Evolutionary conservation across 2,329 filamentous ascomycete genomes (phyloP), one percentile per base, ranked within the genome.

Genomic region (Calonectria leucothoes): DNA sequence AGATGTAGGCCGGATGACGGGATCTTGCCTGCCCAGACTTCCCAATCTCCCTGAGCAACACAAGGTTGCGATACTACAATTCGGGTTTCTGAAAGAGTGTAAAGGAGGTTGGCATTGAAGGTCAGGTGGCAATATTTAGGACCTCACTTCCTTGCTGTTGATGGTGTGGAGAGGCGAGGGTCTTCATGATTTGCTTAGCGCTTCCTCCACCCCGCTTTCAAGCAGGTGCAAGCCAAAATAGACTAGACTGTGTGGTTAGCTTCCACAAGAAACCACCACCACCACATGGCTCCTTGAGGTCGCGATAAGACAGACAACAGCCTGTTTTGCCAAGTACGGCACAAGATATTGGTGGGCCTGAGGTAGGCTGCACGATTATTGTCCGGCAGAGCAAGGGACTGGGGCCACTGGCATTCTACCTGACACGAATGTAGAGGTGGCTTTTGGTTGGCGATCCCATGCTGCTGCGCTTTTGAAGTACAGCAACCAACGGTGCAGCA

Each of bases 91-190:
- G 61, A 70, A 72, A 65, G 68, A 77, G 70, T 69, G 68, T 64
- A 35, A 70, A 76, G 73, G 70, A 74, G 78, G 75, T 80, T 80
- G 75, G 77, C 75, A 72, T 68, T 72, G 49, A 64, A 78, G 73
- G 79, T 80, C 79, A 80, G 78, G 76, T 78, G 78, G 77, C 77
- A 78, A 77, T 75, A 73, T 70, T 59, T 76, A 61, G 71, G 71
- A 65, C 71, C 66, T 79, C 55, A 31, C 52, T 63, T 35, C 39
- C 51, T 68, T 61, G 64, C 59, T 71, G 67, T 71, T 76, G 77
- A 77, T 75, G 77, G 75, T 72, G 76, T 77, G 75, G 69, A 71
- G 70, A 74, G 52, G 64, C 63, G 51, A 74, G 25, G 66, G 49
- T 14, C 37, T 49, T 35, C n/a, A 33, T 79, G 75, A 80, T 80